Evolutionary conservation across 106 monocot genomes (phyloP).

Genomic region (Dendrobium officinale): DNA sequence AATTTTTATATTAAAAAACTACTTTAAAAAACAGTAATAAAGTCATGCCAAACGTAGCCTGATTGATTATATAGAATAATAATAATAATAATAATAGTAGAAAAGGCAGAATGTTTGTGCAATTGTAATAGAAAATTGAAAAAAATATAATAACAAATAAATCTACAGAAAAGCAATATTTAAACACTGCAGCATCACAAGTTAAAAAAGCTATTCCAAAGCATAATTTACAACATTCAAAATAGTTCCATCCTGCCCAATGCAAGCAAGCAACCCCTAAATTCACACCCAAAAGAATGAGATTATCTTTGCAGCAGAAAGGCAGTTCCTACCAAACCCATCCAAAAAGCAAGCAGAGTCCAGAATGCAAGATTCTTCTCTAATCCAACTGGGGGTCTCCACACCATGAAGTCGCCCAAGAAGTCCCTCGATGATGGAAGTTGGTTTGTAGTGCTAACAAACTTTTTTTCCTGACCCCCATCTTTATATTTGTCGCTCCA

Average conservation of each 20-base stretch:
- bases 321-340: constrained; percentile 45
- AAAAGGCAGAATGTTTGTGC: too few relatives aligned
- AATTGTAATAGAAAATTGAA: too few relatives aligned
- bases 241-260: not conserved
- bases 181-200: too few relatives aligned
- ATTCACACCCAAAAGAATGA: too few relatives aligned
- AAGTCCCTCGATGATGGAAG: constrained; percentile 44
- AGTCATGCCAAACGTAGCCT: too few relatives aligned
- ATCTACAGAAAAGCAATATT: too few relatives aligned
- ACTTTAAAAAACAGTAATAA: too few relatives aligned
- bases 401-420: constrained; percentile 56
- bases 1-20: too few relatives aligned
- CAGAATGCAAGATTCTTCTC: constrained; percentile 52
- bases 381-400: constrained; percentile 54
- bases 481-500: constrained; percentile 95
- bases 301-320: constrained; percentile 54
- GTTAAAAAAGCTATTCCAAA: not conserved
- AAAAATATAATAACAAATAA: too few relatives aligned
- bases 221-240: not conserved
- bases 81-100: too few relatives aligned
- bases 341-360: constrained; percentile 62
- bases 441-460: constrained; percentile 20
- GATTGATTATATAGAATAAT: too few relatives aligned
- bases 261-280: too few relatives aligned
- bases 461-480: constrained; percentile 33